Conservation (phyloP, 2,329 filamentous ascomycete genomes). For the Xylaria polymorpha region DNA sequence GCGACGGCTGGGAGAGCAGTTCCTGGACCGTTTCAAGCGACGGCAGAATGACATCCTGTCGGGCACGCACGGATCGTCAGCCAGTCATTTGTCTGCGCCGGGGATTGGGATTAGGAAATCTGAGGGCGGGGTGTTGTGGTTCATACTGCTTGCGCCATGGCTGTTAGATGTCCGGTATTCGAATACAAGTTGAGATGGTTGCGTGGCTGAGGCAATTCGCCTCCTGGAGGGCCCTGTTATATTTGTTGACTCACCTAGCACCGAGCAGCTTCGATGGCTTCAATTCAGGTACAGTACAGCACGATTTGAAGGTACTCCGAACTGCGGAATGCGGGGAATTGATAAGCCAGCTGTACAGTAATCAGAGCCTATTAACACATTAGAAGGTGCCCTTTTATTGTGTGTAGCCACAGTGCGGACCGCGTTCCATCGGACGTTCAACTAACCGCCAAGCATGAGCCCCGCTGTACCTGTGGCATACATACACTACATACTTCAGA, state of each 20-base stretch:
- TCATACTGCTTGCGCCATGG: slow-evolving; percentile 42
- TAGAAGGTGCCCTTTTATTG: neutral
- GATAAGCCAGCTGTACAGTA: slow-evolving; percentile 23
- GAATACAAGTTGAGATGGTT: neutral
- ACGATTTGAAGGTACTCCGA: slow-evolving; percentile 28
- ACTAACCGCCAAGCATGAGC: neutral
- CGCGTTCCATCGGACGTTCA: neutral
- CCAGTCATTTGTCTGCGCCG: slow-evolving; percentile 5
- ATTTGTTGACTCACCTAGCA: slow-evolving; percentile 35
- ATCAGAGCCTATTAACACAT: slow-evolving; percentile 1
- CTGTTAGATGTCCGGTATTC: neutral
- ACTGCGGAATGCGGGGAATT: slow-evolving; percentile 34
- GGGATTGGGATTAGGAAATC: neutral
- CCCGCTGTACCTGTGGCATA: neutral
- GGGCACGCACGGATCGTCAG: slow-evolving; percentile 19
- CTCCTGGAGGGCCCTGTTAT: slow-evolving; percentile 21
- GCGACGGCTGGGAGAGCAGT: slow-evolving; percentile 54
- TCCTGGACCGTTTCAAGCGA: slow-evolving; percentile 60
- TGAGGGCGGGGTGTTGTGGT: slow-evolving; percentile 17
- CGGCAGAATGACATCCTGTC: slow-evolving; percentile 57
- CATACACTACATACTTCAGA: neutral
- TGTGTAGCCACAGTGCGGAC: neutral
- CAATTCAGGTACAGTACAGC: neutral
- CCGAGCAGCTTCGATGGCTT: slow-evolving; percentile 21
- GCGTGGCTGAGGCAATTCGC: slow-evolving; percentile 33